Percentiles rank a stretch among this genome's conserved stretches.
phyloP scores from a whole-genome alignment of 192 early-diverging fungal genomes.

The Coemansia sp. region DNA sequence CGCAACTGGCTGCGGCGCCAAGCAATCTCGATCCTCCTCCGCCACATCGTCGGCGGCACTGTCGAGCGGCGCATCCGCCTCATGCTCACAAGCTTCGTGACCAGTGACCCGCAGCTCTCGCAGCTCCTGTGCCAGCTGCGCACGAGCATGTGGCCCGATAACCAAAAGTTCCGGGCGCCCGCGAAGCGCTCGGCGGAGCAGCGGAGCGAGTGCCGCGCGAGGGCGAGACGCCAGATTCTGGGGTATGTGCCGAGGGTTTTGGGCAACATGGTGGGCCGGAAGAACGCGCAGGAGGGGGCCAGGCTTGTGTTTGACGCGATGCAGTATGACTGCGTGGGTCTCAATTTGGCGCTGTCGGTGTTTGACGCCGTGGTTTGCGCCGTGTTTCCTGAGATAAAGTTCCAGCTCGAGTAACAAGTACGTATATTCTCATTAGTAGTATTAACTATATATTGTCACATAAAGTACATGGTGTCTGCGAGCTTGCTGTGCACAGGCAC shows the following conservation, averaged over 20 bases:
- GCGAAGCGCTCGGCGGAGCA: slow-evolving; percentile 15
- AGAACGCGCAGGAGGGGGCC: slow-evolving; percentile 79
- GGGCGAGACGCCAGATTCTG: slow-evolving; percentile 57
- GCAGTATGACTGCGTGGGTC: slow-evolving; percentile 73
- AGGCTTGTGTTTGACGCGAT: slow-evolving; percentile 63
- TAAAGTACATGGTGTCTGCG: slow-evolving; percentile 35
- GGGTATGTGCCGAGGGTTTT: slow-evolving; percentile 67
- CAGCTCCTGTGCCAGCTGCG: slow-evolving; percentile 25
- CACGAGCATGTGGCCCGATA: neutral
- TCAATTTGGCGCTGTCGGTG: slow-evolving; percentile 70
- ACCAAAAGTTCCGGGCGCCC: slow-evolving; percentile 7
- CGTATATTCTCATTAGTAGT: no score
- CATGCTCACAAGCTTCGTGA: slow-evolving; percentile 14
- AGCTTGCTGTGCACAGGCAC: slow-evolving; percentile 29
- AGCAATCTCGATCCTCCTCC: slow-evolving; percentile 80
- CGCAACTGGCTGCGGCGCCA: slow-evolving; percentile 88
- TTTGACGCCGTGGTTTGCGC: slow-evolving; percentile 71
- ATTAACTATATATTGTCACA: slow-evolving; percentile 6
- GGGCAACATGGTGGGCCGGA: slow-evolving; percentile 76
- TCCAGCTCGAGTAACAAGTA: slow-evolving; percentile 22
- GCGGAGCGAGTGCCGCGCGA: slow-evolving; percentile 48
- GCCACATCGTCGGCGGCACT: slow-evolving; percentile 83
- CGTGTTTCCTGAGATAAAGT: slow-evolving; percentile 69
- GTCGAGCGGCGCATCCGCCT: slow-evolving; percentile 71
- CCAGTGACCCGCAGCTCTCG: slow-evolving; percentile 27